A percentile compares a stretch with the other conserved stretches of the same genome.
Evolutionary conservation across 202 grass and related monocot species (phyloP).

Genomic region (Brachypodium distachyon): DNA sequence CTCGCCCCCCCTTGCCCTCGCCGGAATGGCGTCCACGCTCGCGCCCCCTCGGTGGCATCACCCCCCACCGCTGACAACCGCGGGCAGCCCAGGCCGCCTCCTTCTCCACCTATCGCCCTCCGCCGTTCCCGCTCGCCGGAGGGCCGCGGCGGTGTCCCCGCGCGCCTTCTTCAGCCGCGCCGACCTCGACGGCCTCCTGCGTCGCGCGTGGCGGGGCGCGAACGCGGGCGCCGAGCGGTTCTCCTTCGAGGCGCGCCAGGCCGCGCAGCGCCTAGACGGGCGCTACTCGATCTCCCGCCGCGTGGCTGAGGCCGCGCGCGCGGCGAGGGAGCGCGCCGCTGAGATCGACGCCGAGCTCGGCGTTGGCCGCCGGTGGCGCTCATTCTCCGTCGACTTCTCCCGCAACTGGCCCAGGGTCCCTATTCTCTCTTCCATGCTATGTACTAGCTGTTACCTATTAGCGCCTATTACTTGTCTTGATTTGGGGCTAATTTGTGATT

Average conservation of each 20-base stretch:
- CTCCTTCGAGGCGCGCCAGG: constrained; percentile 58
- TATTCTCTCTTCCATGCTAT: not conserved
- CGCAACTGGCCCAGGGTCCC: constrained; percentile 89
- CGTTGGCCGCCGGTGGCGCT: constrained; percentile 62
- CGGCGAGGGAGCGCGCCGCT: constrained; percentile 33
- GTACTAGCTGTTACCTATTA: not conserved
- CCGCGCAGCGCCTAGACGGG: constrained; percentile 57
- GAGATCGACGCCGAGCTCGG: constrained; percentile 82
- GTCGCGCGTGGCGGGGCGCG: constrained; percentile 65
- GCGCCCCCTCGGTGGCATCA: constrained; percentile 31
- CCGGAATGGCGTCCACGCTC: constrained; percentile 53
- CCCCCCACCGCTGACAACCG: constrained; percentile 15
- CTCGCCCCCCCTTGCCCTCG: constrained; percentile 18
- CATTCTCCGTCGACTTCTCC: constrained; percentile 84
- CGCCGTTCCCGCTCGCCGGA: not conserved
- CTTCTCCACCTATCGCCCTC: not conserved
- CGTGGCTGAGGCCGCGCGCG: constrained; percentile 48
- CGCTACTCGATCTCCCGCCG: constrained; percentile 47
- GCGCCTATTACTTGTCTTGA: not conserved
- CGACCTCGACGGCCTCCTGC: constrained; percentile 62
- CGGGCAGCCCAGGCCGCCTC: not conserved
- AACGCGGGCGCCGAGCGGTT: constrained; percentile 75
- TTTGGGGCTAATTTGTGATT: constrained; percentile 21
- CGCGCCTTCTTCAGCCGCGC: constrained; percentile 70
- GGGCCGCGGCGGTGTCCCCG: not conserved